Conservation (phyloP, 176 grass and related monocot genomes). For the Musa troglodytarum region DNA sequence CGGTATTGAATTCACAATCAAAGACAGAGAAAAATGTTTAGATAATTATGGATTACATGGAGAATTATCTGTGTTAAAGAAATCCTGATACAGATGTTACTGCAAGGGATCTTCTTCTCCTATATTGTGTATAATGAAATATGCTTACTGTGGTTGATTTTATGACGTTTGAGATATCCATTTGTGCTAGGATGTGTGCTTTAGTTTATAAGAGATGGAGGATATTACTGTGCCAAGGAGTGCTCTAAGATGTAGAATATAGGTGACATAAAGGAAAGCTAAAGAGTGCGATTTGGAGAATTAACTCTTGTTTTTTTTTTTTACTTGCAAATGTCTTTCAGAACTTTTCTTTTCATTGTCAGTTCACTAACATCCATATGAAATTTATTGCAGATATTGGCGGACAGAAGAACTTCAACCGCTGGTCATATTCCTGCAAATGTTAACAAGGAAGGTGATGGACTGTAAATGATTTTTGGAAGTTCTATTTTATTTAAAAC, state of each 20-base stretch:
- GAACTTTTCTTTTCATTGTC: not conserved
- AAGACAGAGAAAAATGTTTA: not conserved
- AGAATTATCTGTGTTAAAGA: not conserved
- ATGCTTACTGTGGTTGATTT: too few relatives aligned
- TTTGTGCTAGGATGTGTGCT: not conserved
- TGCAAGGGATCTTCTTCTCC: too few relatives aligned
- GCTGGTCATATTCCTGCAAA: constrained; percentile 33
- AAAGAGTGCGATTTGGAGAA: too few relatives aligned
- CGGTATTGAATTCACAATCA: too few relatives aligned
- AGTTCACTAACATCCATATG: not conserved
- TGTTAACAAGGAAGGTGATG: constrained; percentile 49
- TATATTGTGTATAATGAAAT: too few relatives aligned
- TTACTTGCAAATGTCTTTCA: too few relatives aligned
- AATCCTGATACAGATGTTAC: too few relatives aligned
- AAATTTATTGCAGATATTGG: constrained; percentile 47
- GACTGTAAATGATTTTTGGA: too few relatives aligned
- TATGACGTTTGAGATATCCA: too few relatives aligned
- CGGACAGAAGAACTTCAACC: constrained; percentile 39
- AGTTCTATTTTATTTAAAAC: too few relatives aligned
- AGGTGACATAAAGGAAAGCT: too few relatives aligned
- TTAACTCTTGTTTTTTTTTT: too few relatives aligned
- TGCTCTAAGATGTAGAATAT: not conserved
- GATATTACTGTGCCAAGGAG: not conserved
- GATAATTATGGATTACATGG: not conserved
- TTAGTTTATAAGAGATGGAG: not conserved